Base-by-base conservation (phyloP, 441 rosid species). In the Eutrema salsugineum region DNA sequence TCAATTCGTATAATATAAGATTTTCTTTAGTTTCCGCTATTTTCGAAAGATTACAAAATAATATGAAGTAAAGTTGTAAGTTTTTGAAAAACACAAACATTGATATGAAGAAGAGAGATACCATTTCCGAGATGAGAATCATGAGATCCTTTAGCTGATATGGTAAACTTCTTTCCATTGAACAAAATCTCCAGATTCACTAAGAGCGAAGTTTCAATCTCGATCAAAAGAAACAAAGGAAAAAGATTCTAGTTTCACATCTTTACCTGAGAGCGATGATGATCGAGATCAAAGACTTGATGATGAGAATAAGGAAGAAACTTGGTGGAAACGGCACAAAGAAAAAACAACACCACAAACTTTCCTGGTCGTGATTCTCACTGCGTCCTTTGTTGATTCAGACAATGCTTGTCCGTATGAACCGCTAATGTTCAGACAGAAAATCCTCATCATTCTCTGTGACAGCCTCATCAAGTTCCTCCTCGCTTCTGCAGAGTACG, bases 81-180 rank as follows among this genome's bases (percentile, higher is more conserved):
- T 33, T 33, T 33, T 10, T 0, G 12, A 11, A 63, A 33, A 8
- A 6, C 15, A 16, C 84, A 77, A 73, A 89, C 97, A 66, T 87
- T 87, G 79, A 82, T 86, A 39, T 84, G 90, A 66, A 87, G 95
- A 47, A 90, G 93, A 62, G 97, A 92, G 57, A 90, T 87, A 82
- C 88, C 79, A 58, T 90, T 90, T 66, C 98, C 95, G 8, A 85
- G 94, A 85, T 90, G 86, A 63, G 94, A 79, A 59, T 93, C 93
- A 85, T 90, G 86, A 63, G 94, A 79, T 62, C 94, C 93, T 65
- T 86, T 86, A 12, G 93, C 96, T n/a, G 27, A 92, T 86, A 74
- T 92, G 91, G 78, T 91, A 94, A 22, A 92, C 86, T 28, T 28
- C 32, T 28, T 28, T 5, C 6, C 32, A 28, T 28, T 4, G 32